phyloP scores from a whole-genome alignment of 1,284 basidiomycete genomes.

The Trametes polyzona region DNA sequence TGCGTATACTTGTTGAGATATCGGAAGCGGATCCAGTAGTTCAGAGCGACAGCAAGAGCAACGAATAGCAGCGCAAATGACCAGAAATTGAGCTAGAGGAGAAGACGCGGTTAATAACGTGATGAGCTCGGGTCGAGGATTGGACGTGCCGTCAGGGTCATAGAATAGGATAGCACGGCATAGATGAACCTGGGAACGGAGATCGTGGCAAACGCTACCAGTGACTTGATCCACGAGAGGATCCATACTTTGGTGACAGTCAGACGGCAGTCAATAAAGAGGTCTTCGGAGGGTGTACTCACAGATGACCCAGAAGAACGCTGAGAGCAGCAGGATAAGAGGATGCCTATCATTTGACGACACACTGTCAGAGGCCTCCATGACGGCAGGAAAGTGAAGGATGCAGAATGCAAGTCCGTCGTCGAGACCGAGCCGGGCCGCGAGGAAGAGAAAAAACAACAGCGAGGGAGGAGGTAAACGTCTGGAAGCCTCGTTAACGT shows the following conservation, averaged over 20 bases:
- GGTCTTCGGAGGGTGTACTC: slow-evolving; percentile 35
- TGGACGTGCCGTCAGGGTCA: slow-evolving; percentile 76
- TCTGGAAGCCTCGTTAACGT: not conserved
- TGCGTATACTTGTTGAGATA: slow-evolving; percentile 80
- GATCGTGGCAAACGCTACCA: slow-evolving; percentile 80
- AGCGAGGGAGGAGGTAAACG: not conserved
- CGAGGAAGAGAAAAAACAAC: not conserved
- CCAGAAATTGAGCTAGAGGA: slow-evolving; percentile 82
- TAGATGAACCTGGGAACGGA: slow-evolving; percentile 79
- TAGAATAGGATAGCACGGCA: slow-evolving; percentile 82
- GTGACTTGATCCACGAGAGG: slow-evolving; percentile 72
- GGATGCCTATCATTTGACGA: slow-evolving; percentile 51
- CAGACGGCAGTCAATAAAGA: not conserved
- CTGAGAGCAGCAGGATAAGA: slow-evolving; percentile 76
- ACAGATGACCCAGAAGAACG: slow-evolving; percentile 84
- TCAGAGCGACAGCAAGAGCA: slow-evolving; percentile 66
- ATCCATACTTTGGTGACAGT: slow-evolving; percentile 64
- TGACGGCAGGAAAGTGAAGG: not conserved
- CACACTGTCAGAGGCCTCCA: slow-evolving; percentile 21
- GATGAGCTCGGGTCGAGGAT: not conserved
- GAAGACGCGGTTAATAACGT: not conserved
- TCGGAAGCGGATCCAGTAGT: slow-evolving; percentile 85
- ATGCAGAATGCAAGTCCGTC: too few relatives aligned
- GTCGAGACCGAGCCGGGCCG: not conserved
- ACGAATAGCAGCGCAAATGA: slow-evolving; percentile 80